Evolutionary conservation across 495 filamentous ascomycete species (phyloP), one percentile per base, ranked within the genome.

Genomic region (Penicillium odoratum): DNA sequence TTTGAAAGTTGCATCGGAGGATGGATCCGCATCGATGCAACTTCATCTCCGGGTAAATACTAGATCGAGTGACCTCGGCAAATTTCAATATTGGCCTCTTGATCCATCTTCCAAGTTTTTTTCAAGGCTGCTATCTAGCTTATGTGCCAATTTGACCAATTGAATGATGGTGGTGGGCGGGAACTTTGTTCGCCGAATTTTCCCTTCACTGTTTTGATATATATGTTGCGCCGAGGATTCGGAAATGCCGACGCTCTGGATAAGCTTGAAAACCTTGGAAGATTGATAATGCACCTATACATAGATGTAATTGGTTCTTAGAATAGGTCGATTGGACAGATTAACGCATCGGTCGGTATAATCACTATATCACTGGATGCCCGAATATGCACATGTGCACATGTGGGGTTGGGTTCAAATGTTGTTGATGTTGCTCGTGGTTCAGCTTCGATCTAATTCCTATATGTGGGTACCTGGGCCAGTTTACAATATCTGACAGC

Each of bases 181-280:
- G 38, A 40, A 16, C 36, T 40, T 40, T 40, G 1, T 40, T 40
- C 38, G 15, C 38, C 38, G 38, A 16, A 13, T 36, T 11, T 36
- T 13, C 8, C 33, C 9, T 36, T 7, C 21, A 21, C 21, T 33
- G 33, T 36, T 36, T 36, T 36, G 33, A 28, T 42, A 40, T 43
- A 28, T 28, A 38, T 43, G 25, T 13, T 40, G 16, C 33, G 51
- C 25, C 48, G 38, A 15, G 40, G 30, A 42, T 29, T 55, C 53
- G 43, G 53, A 30, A 34, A 34, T n/a, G 53, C 53, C 53, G 53
- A 55, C 29, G 28, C n/a, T 36, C 8, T 36, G 33, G 33, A 36
- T 36, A 36, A 36, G 33, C 33, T 36, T 33, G 31, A 2, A 36
- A 36, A 10, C 0, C 10, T 36, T 36, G 33, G 33, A 11, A 9